phyloP scores from a whole-genome alignment of 2,329 filamentous ascomycete species.

The Alternaria rosae region DNA sequence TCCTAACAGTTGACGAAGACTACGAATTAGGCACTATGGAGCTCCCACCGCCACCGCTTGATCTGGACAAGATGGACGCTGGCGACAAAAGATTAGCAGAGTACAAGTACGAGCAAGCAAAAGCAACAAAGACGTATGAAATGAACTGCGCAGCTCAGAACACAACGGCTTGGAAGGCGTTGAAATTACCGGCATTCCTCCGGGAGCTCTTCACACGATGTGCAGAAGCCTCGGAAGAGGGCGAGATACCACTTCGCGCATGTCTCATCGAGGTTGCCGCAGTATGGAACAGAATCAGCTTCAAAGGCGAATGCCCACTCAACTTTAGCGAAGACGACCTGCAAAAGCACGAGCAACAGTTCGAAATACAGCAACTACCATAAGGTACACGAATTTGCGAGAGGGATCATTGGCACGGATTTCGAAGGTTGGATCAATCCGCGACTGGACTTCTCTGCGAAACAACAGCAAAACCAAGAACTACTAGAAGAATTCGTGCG shows the following conservation, averaged over 20 bases:
- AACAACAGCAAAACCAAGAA: slow-evolving; percentile 32
- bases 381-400: slow-evolving; percentile 34
- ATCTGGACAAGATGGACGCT: slow-evolving; percentile 18
- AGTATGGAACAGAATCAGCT: slow-evolving; percentile 35
- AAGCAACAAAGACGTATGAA: slow-evolving; percentile 43
- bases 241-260: slow-evolving; percentile 42
- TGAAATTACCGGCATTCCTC: slow-evolving; percentile 16
- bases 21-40: slow-evolving; percentile 15
- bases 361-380: slow-evolving; percentile 42
- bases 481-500: slow-evolving; percentile 26
- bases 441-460: slow-evolving; percentile 33
- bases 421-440: slow-evolving; percentile 48
- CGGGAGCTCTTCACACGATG: slow-evolving; percentile 44
- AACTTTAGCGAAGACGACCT: slow-evolving; percentile 39
- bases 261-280: slow-evolving; percentile 45
- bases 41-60: slow-evolving; percentile 12
- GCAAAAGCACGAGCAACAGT: slow-evolving; percentile 35
- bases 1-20: slow-evolving; percentile 24
- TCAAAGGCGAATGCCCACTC: slow-evolving; percentile 35
- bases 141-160: slow-evolving; percentile 30
- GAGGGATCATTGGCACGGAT: slow-evolving; percentile 43
- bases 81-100: slow-evolving; percentile 10
- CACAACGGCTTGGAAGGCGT: slow-evolving; percentile 1
- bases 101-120: slow-evolving; percentile 14
- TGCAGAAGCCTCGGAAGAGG: slow-evolving; percentile 38